phyloP scores from a whole-genome alignment of 805 yeast species.

The Zygotorulaspora chibaensis region DNA sequence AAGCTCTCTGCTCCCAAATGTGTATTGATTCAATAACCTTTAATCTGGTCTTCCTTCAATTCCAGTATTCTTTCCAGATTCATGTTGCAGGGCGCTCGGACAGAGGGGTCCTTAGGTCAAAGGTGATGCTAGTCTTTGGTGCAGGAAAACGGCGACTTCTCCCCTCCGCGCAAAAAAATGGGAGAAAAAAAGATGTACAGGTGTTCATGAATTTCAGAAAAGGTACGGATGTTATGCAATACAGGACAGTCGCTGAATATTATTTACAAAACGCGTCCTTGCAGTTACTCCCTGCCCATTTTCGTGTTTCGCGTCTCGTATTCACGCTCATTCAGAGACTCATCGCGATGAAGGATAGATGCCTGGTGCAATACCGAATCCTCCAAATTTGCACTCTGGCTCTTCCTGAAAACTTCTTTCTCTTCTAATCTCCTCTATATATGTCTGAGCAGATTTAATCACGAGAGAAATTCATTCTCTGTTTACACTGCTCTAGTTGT shows the following conservation, averaged over 20 bases:
- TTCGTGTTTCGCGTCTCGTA: slow-evolving; percentile 5
- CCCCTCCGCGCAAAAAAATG: neutral
- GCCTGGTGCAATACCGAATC: no score
- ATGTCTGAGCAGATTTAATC: no score
- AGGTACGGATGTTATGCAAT: slow-evolving; percentile 1
- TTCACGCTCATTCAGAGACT: neutral
- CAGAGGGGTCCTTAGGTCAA: no score
- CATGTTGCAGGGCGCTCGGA: neutral
- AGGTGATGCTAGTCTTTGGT: neutral
- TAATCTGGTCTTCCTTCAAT: no score
- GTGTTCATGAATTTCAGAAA: neutral
- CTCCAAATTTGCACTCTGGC: no score
- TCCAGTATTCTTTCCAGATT: neutral
- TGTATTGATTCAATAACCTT: no score
- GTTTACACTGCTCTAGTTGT: no score
- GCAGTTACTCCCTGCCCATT: neutral
- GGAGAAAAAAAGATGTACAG: neutral
- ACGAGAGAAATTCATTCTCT: no score
- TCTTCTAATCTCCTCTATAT: neutral
- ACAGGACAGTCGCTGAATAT: slow-evolving; percentile 2
- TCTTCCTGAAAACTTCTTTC: neutral
- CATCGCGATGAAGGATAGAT: slow-evolving; percentile 3
- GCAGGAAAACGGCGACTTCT: neutral
- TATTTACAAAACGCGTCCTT: neutral
- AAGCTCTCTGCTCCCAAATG: neutral